Base-by-base conservation (phyloP, 495 filamentous ascomycete genomes). In the Aspergillus baeticus region DNA sequence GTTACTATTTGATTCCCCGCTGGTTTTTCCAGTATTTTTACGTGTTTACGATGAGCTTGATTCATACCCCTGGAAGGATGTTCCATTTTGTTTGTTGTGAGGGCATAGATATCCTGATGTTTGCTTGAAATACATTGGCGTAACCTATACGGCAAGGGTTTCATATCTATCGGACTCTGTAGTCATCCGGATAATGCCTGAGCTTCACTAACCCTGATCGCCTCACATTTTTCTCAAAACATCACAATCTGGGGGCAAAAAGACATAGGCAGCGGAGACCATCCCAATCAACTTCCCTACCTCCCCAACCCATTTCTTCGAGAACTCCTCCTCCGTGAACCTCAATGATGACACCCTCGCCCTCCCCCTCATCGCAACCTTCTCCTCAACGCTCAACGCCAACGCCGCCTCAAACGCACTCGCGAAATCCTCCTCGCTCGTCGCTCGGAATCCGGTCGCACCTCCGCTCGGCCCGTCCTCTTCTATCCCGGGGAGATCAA, bases 321-420 rank as follows among this genome's bases (percentile, higher is more conserved):
- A 84, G 72, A 98, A 98, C 52, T 86, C 87, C 62, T 89, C 87
- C 70, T 97, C 94, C 0, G 88, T 89, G 64, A 98, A 98, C 43
- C 94, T 71, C 68, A 81, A 79, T 5, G 93, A 90, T 0, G 87
- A 92, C 53, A 78, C 68, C 39, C 91, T 74, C 2, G 93, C 94
- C 46, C 92, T 77, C 42, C 77, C 69, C 3, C 95, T 79, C 84
- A 91, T 89, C 4, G 73, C 79, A 3, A 91, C 69, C 22, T 83
- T 87, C 45, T 92, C 85, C n/a, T 83, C 76, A 15, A 79, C 63
- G 0, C 82, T 74, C 23, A 97, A 71, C 0, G 81, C 77, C 33
- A 98, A 72, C 0, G 88, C 92, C 61, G 87, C 82, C 59, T 85
- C 84, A 64, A 92, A 98, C 2, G 80, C 87, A 10, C 78, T 75